phyloP scores from a whole-genome alignment of 2,329 filamentous ascomycete species.

The Fusarium sarcochroum region DNA sequence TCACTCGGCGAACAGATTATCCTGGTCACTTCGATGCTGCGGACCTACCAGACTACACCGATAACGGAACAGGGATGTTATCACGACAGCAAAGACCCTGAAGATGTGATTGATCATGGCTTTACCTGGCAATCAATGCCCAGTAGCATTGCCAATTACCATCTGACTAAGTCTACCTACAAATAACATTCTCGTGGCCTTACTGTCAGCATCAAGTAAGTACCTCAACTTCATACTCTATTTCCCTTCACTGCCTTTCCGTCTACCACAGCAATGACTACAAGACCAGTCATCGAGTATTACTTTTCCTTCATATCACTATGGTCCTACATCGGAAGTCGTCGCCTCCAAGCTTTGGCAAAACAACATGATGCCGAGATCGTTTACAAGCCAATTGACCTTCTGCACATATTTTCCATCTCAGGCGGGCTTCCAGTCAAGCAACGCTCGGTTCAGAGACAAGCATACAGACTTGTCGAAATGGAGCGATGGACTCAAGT shows the following conservation, averaged over 20 bases:
- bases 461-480: slow-evolving; percentile 49
- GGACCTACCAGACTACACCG: background rate
- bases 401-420: slow-evolving; percentile 50
- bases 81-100: background rate
- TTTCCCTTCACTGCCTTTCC: no score
- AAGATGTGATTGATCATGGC: background rate
- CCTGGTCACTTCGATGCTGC: no score
- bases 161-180: background rate
- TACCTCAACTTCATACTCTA: no score
- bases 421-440: slow-evolving; percentile 53
- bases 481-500: slow-evolving; percentile 7
- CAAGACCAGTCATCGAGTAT: slow-evolving; percentile 42
- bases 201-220: background rate
- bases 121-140: background rate
- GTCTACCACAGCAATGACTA: background rate
- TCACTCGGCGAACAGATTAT: no score
- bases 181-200: background rate
- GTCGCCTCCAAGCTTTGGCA: slow-evolving; percentile 42
- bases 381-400: background rate
- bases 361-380: background rate
- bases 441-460: slow-evolving; percentile 49
- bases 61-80: background rate
- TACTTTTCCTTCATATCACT: slow-evolving; percentile 53
- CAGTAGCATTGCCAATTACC: background rate
- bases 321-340: slow-evolving; percentile 50